Evolutionary conservation across 148 eudicot genomes (phyloP).

Genomic region (Chenopodium suecicum): DNA sequence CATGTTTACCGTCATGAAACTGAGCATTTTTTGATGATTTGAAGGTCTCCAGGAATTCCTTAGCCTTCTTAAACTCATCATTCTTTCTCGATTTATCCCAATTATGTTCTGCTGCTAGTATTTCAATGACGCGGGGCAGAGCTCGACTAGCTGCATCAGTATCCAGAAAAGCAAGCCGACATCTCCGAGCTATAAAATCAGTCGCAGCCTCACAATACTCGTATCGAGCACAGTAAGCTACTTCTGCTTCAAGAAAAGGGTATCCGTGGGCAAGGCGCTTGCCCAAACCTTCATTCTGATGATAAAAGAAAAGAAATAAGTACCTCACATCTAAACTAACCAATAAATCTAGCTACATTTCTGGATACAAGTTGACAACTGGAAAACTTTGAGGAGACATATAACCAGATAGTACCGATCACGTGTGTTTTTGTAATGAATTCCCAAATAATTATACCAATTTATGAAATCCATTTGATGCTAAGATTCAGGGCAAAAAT

Average conservation of each 20-base stretch:
- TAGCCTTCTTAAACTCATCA: slow-evolving; percentile 54
- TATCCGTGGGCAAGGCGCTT: slow-evolving; percentile 98
- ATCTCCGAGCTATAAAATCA: slow-evolving; percentile 89
- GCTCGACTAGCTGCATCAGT: slow-evolving; percentile 91
- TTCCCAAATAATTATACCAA: too few relatives aligned
- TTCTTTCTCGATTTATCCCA: slow-evolving; percentile 83
- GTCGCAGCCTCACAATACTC: slow-evolving; percentile 94
- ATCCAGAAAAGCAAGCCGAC: slow-evolving; percentile 93
- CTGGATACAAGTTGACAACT: not conserved
- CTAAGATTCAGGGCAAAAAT: not conserved
- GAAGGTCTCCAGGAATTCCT: slow-evolving; percentile 76
- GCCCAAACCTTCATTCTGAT: slow-evolving; percentile 87
- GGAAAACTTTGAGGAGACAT: not conserved
- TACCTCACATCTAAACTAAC: not conserved
- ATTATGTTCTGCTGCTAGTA: slow-evolving; percentile 76
- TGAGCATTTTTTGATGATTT: slow-evolving; percentile 93
- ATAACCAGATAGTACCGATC: not conserved
- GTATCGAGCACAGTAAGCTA: slow-evolving; percentile 92
- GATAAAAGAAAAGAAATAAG: not conserved
- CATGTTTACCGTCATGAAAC: slow-evolving; percentile 91
- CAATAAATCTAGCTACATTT: not conserved
- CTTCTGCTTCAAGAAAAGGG: slow-evolving; percentile 95
- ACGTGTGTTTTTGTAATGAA: too few relatives aligned
- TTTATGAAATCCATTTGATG: too few relatives aligned
- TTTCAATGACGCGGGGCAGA: slow-evolving; percentile 72